Evolutionary conservation across 2,329 filamentous ascomycete species (phyloP).

Genomic region (Pestalotiopsis sp.): DNA sequence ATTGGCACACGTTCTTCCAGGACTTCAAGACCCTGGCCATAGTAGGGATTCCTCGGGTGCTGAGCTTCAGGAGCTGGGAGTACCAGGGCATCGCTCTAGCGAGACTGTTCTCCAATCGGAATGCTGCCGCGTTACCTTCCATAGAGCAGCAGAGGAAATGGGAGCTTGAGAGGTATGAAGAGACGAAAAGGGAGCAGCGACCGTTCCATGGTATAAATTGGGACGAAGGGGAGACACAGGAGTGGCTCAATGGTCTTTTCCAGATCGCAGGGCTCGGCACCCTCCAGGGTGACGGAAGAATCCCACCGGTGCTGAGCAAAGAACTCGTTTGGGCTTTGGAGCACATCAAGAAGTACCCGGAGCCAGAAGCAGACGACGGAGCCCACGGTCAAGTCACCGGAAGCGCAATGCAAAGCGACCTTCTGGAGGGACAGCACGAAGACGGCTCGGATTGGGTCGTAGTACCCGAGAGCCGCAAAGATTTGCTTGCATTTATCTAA

Average conservation of each 20-base stretch:
- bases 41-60: slow-evolving; percentile 51
- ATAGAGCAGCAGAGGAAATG: slow-evolving; percentile 43
- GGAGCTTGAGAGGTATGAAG: slow-evolving; percentile 42
- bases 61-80: slow-evolving; percentile 57
- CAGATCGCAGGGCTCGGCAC: slow-evolving; percentile 49
- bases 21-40: slow-evolving; percentile 49
- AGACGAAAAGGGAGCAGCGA: slow-evolving; percentile 28
- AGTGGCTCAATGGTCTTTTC: slow-evolving; percentile 48
- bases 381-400: background rate
- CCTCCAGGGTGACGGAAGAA: slow-evolving; percentile 46
- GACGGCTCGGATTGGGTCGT: slow-evolving; percentile 3
- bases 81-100: slow-evolving; percentile 58
- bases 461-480: slow-evolving; percentile 1
- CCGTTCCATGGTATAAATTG: slow-evolving; percentile 56
- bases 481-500: slow-evolving; percentile 11
- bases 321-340: slow-evolving; percentile 50
- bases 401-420: too few relatives aligned
- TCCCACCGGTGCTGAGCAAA: slow-evolving; percentile 45
- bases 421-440: background rate
- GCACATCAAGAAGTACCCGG: slow-evolving; percentile 49
- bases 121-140: slow-evolving; percentile 38
- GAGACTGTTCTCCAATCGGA: slow-evolving; percentile 46
- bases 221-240: slow-evolving; percentile 52
- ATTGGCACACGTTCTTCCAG: slow-evolving; percentile 55
- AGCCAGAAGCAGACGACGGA: slow-evolving; percentile 13